Base-by-base conservation (phyloP, 2,329 filamentous ascomycete species). In the Cladosporium colombiae region DNA sequence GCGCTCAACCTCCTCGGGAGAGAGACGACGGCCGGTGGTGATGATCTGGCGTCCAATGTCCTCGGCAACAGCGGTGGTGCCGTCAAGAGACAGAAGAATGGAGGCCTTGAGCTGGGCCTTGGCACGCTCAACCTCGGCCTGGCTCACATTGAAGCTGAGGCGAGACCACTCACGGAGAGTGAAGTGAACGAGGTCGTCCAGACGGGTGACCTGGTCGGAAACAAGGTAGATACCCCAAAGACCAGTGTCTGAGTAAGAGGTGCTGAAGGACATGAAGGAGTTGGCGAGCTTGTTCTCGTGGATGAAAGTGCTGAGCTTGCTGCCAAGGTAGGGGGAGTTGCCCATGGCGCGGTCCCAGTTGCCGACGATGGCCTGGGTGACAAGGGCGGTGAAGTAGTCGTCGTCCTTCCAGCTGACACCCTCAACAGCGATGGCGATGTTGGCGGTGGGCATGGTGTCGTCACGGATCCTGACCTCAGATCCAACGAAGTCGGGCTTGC, bases 241-340 rank as follows among this genome's bases (percentile, higher is more conserved):
- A 86, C 95, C 95, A 79, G 95, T 99, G 81, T 99, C 95, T 78
- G 93, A 98, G 85, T 99, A 99, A 86, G 92, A 97, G 73, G 95
- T 99, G 72, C 93, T 97, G 85, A 99, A 99, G 85, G 92, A 96
- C 96, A 99, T 99, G 87, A 97, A 99, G 88, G 93, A 97, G 86
- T 97, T 99, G 81, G 95, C 95, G 69, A 99, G 88, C 80, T 93
- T 90, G 83, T 98, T 88, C 83, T 96, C 89, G 86, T 96, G 91
- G 73, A 99, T 90, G 76, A 95, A 92, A 71, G 90, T 89, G 85
- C 92, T 97, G 75, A 99, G 92, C 87, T 96, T 97, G 91, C 93
- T 97, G 76, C 96, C 95, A 78, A 97, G 90, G 85, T 97, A 95
- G 71, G 93, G 90, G 67, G 95, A 95, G 82, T 95, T 97, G 78